Evolutionary conservation across 139 green algal genomes (phyloP), one percentile per base, ranked within the genome.

Genomic region (Volvox reticuliferus): DNA sequence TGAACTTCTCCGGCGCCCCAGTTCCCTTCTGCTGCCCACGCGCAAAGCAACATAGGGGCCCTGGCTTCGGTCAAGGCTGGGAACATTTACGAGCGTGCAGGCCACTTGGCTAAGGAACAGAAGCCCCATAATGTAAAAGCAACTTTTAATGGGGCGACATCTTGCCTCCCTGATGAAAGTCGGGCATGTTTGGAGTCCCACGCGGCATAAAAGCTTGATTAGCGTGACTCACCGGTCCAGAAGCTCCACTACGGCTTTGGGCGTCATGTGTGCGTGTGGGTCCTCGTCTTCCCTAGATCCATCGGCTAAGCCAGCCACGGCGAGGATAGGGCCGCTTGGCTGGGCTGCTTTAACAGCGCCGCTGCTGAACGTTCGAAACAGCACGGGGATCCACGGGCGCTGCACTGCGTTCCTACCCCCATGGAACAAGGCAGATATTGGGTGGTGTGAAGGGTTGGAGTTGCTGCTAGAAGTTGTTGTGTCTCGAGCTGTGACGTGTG

Each of bases 241-340:
- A 9, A 89, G 85, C 71, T 93, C 93, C 30, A 95, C 91, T n/a
- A 95, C 91, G 12, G 90, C 92, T 19, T 44, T 71, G 19, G 92
- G 92, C 32, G 92, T 93, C 63, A 95, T 88, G 5, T 89, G 24
- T 16, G 36, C 24, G 36, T 91, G 79, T 16, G 79, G 32, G 35
- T 91, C 91, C 21, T 87, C 85, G 9, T 88, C 69, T 21, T 18
- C 17, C 24, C 14, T 3, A 36, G n/a, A 0, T 1, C 17, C 14
- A 18, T 86, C 87, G 1, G 55, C 21, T 28, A 91, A 18, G 5
- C 68, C 32, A 0, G 62, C 62, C 13, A 91, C 76, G 17, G 87
- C 76, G 12, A 91, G 30, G 28, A 90, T 69, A 3, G 86, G 86
- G 20, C 65, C 21, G 0, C 32, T 67, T 2, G 86, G 73, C 50